phyloP scores from a whole-genome alignment of 2,329 filamentous ascomycete genomes.

The Colletotrichum australisinense region DNA sequence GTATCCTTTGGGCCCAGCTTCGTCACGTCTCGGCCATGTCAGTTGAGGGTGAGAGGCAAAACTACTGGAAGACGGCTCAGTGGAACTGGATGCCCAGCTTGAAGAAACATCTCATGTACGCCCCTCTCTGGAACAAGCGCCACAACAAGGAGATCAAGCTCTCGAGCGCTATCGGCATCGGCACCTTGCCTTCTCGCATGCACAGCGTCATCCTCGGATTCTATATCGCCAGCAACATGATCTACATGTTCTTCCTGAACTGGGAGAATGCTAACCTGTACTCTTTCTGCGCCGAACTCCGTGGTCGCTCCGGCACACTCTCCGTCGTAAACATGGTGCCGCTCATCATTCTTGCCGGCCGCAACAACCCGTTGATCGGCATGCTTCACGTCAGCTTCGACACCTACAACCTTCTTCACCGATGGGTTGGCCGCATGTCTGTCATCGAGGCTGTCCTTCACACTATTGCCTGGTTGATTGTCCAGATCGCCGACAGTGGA shows the following conservation, averaged over 20 bases:
- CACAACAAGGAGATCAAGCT: slow-evolving; percentile 76
- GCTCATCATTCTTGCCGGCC: slow-evolving; percentile 86
- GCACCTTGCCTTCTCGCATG: slow-evolving; percentile 74
- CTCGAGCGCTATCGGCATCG: slow-evolving; percentile 68
- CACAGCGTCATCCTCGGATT: slow-evolving; percentile 67
- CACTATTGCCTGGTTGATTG: slow-evolving; percentile 78
- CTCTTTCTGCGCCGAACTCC: slow-evolving; percentile 81
- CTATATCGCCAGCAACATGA: slow-evolving; percentile 70
- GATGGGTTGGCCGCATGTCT: slow-evolving; percentile 83
- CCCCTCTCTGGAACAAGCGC: slow-evolving; percentile 72
- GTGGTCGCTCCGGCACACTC: slow-evolving; percentile 84
- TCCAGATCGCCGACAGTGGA: slow-evolving; percentile 74
- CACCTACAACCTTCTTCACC: slow-evolving; percentile 82
- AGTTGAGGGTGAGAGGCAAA: slow-evolving; percentile 61
- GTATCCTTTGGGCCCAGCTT: slow-evolving; percentile 66
- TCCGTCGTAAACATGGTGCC: slow-evolving; percentile 93
- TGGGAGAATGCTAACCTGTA: slow-evolving; percentile 68
- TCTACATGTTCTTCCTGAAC: slow-evolving; percentile 72
- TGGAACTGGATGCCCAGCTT: slow-evolving; percentile 70
- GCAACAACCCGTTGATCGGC: slow-evolving; percentile 91
- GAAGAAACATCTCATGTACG: slow-evolving; percentile 73
- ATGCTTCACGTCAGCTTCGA: slow-evolving; percentile 92
- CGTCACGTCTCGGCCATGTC: slow-evolving; percentile 71
- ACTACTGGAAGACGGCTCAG: slow-evolving; percentile 69
- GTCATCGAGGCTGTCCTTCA: slow-evolving; percentile 77